Base-by-base conservation (phyloP, 768 basidiomycete species). In the Russula vinacea region DNA sequence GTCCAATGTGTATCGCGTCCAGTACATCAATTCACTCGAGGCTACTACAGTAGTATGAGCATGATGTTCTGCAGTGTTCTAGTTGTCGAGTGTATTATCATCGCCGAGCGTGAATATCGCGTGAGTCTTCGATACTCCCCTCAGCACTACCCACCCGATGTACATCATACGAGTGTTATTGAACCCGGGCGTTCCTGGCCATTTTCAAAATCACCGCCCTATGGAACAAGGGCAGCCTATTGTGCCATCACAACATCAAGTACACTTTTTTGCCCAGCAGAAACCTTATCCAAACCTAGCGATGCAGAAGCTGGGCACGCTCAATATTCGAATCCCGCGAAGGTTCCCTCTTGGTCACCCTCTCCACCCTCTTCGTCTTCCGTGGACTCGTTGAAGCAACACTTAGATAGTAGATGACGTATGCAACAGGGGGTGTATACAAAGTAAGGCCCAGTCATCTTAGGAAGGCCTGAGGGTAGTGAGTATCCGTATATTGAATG, bases 1-100 rank as follows among this genome's bases (percentile, higher is more conserved):
- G 44, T 69, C 56, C 24, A 92, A 92, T 71, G 78, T 79, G 5
- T 81, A 81, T 75, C 79, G 92, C 19, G 29, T 83, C 10, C 78
- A 81, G 11, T 93, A 94, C 70, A 72, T 91, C 63, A 76, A 79
- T 68, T 77, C 69, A 6, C 39, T 64, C 29, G 24, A 51, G 39
- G n/a, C 5, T 17, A 10, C 16, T 40, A 16, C 40, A 6, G 54
- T 22, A 6, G 50, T 14, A 24, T 22, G 11, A 22, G n/a, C 29
- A 29, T 29, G 29, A 5, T 29, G 29, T 29, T 29, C 29, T 47
- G 22, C n/a, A 11, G 11, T 47, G 45, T 47, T 45, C 19, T 19
- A 44, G 19, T 9, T 44, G 19, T 44, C 42, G 17, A 19, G 17
- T 3, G 17, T 19, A 17, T 29, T 29, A n/a, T 58, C 49, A 64